Conservation (phyloP, 2,329 filamentous ascomycete species). For the Fusarium napiforme region DNA sequence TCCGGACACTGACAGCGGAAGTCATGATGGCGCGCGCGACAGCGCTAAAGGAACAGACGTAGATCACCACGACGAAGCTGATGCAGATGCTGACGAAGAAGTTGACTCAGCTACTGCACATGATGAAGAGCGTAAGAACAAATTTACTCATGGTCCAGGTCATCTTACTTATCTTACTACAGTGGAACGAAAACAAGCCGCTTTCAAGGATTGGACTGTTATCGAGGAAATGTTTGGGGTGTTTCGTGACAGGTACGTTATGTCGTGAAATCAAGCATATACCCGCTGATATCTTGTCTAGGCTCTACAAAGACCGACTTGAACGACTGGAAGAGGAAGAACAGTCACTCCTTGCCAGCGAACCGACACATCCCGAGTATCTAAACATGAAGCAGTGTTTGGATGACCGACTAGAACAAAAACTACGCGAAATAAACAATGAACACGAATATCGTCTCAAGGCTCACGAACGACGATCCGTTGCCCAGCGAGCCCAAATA, state of each 20-base stretch:
- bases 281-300: constrained; percentile 52
- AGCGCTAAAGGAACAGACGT: constrained; percentile 54
- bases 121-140: constrained; percentile 69
- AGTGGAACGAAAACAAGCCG: constrained; percentile 83
- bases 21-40: constrained; percentile 48
- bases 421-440: constrained; percentile 78
- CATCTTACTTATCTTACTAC: constrained; percentile 38
- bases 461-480: constrained; percentile 77
- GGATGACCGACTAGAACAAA: constrained; percentile 83
- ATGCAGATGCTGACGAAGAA: constrained; percentile 69
- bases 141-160: not conserved
- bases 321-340: constrained; percentile 80
- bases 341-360: constrained; percentile 66
- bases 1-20: constrained; percentile 49
- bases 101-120: constrained; percentile 68
- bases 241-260: constrained; percentile 78
- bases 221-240: constrained; percentile 91
- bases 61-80: constrained; percentile 61
- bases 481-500: constrained; percentile 85
- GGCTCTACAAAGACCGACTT: constrained; percentile 88
- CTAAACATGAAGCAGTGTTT: constrained; percentile 90
- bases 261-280: not conserved
- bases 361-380: constrained; percentile 88
- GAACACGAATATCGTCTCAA: constrained; percentile 79
- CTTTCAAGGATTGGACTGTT: constrained; percentile 79